phyloP scores from a whole-genome alignment of 2,329 filamentous ascomycete genomes.

The Endocalyx cinctus region DNA sequence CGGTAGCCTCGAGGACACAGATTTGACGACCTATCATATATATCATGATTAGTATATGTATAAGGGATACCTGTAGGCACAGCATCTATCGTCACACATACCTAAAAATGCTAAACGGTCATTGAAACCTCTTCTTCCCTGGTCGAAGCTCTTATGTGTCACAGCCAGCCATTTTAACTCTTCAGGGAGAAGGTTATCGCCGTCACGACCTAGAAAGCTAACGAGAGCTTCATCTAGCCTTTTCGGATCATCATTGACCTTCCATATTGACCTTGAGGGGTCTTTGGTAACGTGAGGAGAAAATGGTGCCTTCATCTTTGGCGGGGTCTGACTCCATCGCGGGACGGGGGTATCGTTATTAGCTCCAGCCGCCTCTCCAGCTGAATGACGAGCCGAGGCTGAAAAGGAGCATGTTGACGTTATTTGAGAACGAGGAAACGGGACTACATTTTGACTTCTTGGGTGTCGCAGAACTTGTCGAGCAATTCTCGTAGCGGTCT shows the following conservation, averaged over 20 bases:
- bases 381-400: constrained; percentile 13
- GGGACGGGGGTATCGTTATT: too few species aligned
- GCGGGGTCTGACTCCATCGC: constrained; percentile 68
- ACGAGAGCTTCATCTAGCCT: constrained; percentile 75
- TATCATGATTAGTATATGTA: too few species aligned
- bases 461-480: constrained; percentile 28
- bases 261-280: constrained; percentile 51
- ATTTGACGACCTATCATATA: constrained; percentile 28
- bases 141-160: constrained; percentile 97
- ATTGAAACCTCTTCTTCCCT: constrained; percentile 90
- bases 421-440: constrained; percentile 7
- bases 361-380: constrained; percentile 9
- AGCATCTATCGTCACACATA: too few species aligned
- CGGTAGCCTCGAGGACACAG: constrained; percentile 35
- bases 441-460: constrained; percentile 14
- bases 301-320: constrained; percentile 65
- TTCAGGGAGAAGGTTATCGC: constrained; percentile 71
- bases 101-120: constrained; percentile 86
- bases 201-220: constrained; percentile 67
- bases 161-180: constrained; percentile 96
- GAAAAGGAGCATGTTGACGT: constrained; percentile 18
- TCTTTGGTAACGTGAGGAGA: constrained; percentile 54
- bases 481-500: constrained; percentile 27
- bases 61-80: too few species aligned
- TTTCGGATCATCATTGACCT: constrained; percentile 70